These are phyloP conservation scores for Annulohypoxylon bovei DNA, from an alignment of 495 filamentous ascomycete species.

Conservation along the genomic window DNA sequence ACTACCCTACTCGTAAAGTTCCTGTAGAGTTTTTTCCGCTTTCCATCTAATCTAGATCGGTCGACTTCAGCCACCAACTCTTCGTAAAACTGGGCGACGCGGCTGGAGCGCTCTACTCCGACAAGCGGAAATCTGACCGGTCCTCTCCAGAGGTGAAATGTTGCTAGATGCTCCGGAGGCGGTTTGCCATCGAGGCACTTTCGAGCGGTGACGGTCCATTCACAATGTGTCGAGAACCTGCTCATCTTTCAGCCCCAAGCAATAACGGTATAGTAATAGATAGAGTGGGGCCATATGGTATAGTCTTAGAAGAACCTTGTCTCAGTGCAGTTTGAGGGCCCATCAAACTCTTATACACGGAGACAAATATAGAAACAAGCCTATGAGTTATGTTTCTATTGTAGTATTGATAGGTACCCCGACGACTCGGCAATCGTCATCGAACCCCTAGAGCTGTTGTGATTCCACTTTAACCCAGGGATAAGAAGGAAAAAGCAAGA, in stretches of 20 bases:
- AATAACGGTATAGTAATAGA: background rate
- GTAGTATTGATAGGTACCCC: background rate
- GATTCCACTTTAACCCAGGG: background rate
- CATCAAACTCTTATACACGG: background rate
- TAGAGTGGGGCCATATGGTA: background rate
- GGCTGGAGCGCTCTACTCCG: slow-evolving; percentile 14
- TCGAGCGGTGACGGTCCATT: slow-evolving; percentile 33
- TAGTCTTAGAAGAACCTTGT: background rate
- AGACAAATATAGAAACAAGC: background rate
- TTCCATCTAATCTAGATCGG: slow-evolving; percentile 19
- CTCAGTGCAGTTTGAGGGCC: background rate
- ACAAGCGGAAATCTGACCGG: slow-evolving; percentile 21
- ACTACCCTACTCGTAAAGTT: slow-evolving; percentile 26
- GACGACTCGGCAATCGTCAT: background rate
- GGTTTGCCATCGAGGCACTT: slow-evolving; percentile 29
- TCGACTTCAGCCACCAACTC: slow-evolving; percentile 24
- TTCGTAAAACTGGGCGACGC: slow-evolving; percentile 28
- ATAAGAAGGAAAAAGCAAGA: slow-evolving; percentile 11
- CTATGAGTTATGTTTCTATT: background rate
- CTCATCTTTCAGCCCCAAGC: slow-evolving; percentile 16
- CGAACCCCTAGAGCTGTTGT: background rate
- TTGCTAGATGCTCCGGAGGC: slow-evolving; percentile 5
- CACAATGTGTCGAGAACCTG: slow-evolving; percentile 30
- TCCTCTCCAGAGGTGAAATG: slow-evolving; percentile 8
- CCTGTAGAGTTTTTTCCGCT: slow-evolving; percentile 27